phyloP scores from a whole-genome alignment of 2,329 filamentous ascomycete genomes.

The Zymoseptoria pseudotritici region DNA sequence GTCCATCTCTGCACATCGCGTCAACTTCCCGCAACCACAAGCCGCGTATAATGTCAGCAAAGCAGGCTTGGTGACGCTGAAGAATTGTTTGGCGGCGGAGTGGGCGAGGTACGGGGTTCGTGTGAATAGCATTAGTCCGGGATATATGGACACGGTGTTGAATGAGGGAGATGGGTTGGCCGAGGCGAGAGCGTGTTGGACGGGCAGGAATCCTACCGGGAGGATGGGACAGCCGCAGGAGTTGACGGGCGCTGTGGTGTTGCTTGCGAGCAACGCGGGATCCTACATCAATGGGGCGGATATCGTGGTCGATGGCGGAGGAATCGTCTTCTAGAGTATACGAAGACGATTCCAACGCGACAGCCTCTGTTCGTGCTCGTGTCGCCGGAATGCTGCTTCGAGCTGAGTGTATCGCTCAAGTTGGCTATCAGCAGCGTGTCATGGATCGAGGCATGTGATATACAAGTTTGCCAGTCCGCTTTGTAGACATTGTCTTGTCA shows the following conservation, averaged over 20 bases:
- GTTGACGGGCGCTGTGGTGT: constrained; percentile 1
- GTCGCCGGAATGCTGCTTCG: neutral
- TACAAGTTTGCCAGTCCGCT: too few species aligned
- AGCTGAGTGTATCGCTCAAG: too few species aligned
- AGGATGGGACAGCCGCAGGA: constrained; percentile 1
- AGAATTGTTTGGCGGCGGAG: constrained; percentile 70
- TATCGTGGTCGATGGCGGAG: constrained; percentile 1
- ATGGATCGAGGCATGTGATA: too few species aligned
- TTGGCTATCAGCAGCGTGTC: too few species aligned
- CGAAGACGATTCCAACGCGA: neutral
- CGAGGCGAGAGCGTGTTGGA: neutral
- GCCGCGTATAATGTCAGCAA: constrained; percentile 75
- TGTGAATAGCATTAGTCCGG: constrained; percentile 73
- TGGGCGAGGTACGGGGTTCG: constrained; percentile 73
- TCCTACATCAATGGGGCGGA: constrained; percentile 1
- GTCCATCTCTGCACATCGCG: constrained; percentile 46
- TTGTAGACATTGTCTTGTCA: neutral
- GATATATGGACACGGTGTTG: constrained; percentile 74
- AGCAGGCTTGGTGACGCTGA: constrained; percentile 66
- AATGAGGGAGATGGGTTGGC: constrained; percentile 38
- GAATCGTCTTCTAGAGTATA: neutral
- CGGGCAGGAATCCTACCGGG: neutral
- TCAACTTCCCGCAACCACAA: constrained; percentile 58
- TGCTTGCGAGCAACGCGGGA: constrained; percentile 1
- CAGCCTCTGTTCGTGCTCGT: neutral